Percentiles rank a stretch among this genome's conserved stretches.
Conservation (phyloP, 495 filamentous ascomycete genomes). For the Aspergillus indologenus region DNA sequence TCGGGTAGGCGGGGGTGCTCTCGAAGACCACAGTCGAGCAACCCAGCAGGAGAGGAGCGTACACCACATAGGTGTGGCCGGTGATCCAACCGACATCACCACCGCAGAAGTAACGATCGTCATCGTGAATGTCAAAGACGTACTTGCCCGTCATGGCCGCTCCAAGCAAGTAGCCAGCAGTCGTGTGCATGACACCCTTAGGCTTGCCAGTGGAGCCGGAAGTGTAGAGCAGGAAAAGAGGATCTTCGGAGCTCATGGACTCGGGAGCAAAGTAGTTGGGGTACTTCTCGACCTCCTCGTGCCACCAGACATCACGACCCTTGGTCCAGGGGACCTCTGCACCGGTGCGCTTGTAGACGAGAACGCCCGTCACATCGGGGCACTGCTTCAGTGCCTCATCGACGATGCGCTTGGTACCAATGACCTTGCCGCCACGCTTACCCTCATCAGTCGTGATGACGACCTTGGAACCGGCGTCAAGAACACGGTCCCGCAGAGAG, state of each 20-base stretch:
- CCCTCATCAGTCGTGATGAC: slow-evolving; percentile 97
- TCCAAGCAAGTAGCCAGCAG: slow-evolving; percentile 87
- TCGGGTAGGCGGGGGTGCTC: slow-evolving; percentile 94
- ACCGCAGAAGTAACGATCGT: slow-evolving; percentile 93
- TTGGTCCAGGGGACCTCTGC: slow-evolving; percentile 86
- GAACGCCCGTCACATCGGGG: slow-evolving; percentile 77
- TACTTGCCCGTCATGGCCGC: slow-evolving; percentile 95
- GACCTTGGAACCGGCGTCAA: slow-evolving; percentile 84
- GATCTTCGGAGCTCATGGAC: slow-evolving; percentile 87
- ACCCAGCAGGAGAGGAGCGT: slow-evolving; percentile 89
- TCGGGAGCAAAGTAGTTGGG: slow-evolving; percentile 86
- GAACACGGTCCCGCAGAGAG: slow-evolving; percentile 91
- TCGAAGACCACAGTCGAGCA: slow-evolving; percentile 98
- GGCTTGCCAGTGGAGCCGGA: slow-evolving; percentile 97
- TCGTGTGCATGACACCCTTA: slow-evolving; percentile 99
- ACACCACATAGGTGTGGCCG: slow-evolving; percentile 98
- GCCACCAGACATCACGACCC: slow-evolving; percentile 95
- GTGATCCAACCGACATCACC: slow-evolving; percentile 99
- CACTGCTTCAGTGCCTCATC: slow-evolving; percentile 98
- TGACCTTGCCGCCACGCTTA: slow-evolving; percentile 94
- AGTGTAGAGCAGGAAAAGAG: slow-evolving; percentile 95
- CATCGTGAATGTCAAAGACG: slow-evolving; percentile 95
- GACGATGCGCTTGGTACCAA: slow-evolving; percentile 98
- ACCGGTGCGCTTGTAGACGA: slow-evolving; percentile 95
- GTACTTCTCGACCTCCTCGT: slow-evolving; percentile 96